Percentiles rank a stretch among this genome's conserved stretches.
Evolutionary conservation across 2,329 filamentous ascomycete genomes (phyloP).

Genomic region (Talaromyces sp.): DNA sequence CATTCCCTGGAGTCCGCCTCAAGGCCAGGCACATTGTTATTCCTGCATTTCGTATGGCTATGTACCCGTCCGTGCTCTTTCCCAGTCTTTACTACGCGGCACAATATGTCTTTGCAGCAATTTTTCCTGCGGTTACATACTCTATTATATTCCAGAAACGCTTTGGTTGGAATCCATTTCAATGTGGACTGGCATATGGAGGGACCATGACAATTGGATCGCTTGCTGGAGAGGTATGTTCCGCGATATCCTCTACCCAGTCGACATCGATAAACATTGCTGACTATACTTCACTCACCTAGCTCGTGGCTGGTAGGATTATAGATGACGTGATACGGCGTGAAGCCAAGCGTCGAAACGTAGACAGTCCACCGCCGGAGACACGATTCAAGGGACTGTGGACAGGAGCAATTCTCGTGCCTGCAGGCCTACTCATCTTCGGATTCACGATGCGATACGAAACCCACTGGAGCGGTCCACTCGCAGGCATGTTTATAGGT

Average conservation of each 20-base stretch:
- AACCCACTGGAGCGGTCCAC: constrained; percentile 5
- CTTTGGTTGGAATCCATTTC: constrained; percentile 31
- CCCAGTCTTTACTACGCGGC: background rate
- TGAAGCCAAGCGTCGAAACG: background rate
- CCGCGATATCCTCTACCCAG: background rate
- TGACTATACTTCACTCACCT: background rate
- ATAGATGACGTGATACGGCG: background rate
- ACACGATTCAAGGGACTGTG: constrained; percentile 9
- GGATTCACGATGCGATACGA: constrained; percentile 12
- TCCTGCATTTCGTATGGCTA: background rate
- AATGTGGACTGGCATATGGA: constrained; percentile 30
- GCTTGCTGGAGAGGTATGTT: constrained; percentile 9
- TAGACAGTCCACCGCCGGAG: constrained; percentile 8
- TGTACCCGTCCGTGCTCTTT: background rate
- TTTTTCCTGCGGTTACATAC: constrained; percentile 33
- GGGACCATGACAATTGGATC: constrained; percentile 20
- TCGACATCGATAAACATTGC: background rate
- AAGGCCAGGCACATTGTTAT: background rate
- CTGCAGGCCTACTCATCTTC: constrained; percentile 5
- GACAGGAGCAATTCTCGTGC: constrained; percentile 7
- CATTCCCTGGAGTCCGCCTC: constrained; percentile 5
- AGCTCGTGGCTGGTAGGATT: background rate
- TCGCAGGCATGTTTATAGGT: constrained; percentile 9
- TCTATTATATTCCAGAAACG: constrained; percentile 28
- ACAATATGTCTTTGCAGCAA: constrained; percentile 30